phyloP scores from a whole-genome alignment of 1,284 basidiomycete genomes.

The Fomitopsis betulina region DNA sequence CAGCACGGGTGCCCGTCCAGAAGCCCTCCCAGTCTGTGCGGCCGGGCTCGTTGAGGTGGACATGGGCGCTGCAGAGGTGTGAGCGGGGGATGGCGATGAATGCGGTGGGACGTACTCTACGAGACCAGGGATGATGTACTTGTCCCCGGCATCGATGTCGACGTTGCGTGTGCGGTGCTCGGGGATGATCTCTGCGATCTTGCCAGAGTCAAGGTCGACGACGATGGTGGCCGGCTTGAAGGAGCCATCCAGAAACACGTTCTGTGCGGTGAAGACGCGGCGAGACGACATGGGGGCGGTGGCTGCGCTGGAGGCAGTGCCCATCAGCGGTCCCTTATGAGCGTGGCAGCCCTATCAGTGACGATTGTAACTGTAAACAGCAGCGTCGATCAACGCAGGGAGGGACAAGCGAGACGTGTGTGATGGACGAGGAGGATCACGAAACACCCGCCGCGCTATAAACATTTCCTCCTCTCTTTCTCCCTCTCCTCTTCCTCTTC shows the following conservation, averaged over 20 bases:
- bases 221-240: slow-evolving; percentile 71
- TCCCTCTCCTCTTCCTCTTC: neutral
- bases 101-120: slow-evolving; percentile 64
- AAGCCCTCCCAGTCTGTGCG: slow-evolving; percentile 94
- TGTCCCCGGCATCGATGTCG: slow-evolving; percentile 57
- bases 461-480: neutral
- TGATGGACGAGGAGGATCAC: neutral
- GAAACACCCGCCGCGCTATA: neutral
- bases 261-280: slow-evolving; percentile 41
- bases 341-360: too few relatives aligned
- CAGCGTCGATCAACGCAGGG: too few relatives aligned
- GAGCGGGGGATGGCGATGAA: neutral
- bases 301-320: slow-evolving; percentile 3
- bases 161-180: slow-evolving; percentile 22
- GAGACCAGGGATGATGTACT: slow-evolving; percentile 76
- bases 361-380: too few relatives aligned
- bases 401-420: neutral
- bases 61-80: slow-evolving; percentile 62
- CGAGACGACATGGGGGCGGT: slow-evolving; percentile 7
- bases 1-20: slow-evolving; percentile 84
- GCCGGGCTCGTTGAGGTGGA: slow-evolving; percentile 92
- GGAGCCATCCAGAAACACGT: slow-evolving; percentile 46
- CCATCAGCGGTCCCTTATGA: too few relatives aligned
- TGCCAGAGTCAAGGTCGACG: slow-evolving; percentile 58
- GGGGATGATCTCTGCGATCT: slow-evolving; percentile 53